Evolutionary conservation across 306 rosid genomes (phyloP).

Genomic region (Gleditsia sinensis): DNA sequence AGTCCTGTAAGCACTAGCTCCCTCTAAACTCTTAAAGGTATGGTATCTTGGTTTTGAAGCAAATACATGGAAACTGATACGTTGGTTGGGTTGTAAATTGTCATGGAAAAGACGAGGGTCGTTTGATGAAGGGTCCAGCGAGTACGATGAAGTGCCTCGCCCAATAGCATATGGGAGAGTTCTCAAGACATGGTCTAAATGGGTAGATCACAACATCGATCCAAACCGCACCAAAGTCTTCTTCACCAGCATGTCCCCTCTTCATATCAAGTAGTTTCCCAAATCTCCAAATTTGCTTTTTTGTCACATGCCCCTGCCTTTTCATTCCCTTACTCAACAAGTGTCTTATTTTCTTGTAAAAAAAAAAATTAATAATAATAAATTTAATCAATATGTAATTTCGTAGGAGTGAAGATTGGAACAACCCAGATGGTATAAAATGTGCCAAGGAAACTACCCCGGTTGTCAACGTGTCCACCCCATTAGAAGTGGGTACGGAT

Average conservation of each 20-base stretch:
- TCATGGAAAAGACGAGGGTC: constrained; percentile 69
- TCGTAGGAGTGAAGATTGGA: constrained; percentile 85
- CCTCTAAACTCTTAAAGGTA: not conserved
- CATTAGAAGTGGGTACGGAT: constrained; percentile 79
- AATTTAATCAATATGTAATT: not conserved
- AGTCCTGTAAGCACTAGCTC: constrained; percentile 65
- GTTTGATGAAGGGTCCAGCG: constrained; percentile 73
- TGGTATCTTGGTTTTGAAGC: not conserved
- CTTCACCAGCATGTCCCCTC: constrained; percentile 93
- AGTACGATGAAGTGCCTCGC: constrained; percentile 74
- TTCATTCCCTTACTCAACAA: too few species aligned
- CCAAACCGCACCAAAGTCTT: constrained; percentile 79
- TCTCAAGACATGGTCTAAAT: constrained; percentile 75
- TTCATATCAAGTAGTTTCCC: constrained; percentile 78
- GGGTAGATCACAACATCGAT: constrained; percentile 77
- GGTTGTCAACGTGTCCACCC: constrained; percentile 48
- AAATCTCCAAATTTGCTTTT: not conserved
- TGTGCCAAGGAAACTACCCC: constrained; percentile 89
- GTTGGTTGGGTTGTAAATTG: too few species aligned
- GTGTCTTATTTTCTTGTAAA: not conserved
- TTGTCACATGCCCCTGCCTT: too few species aligned
- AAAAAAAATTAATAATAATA: too few species aligned
- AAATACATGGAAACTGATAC: constrained; percentile 13
- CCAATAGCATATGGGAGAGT: constrained; percentile 72
- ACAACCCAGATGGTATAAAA: constrained; percentile 83